Percentiles rank a stretch among this genome's conserved stretches.
Conservation (phyloP, 768 basidiomycete genomes). For the Auricularia sp. region DNA sequence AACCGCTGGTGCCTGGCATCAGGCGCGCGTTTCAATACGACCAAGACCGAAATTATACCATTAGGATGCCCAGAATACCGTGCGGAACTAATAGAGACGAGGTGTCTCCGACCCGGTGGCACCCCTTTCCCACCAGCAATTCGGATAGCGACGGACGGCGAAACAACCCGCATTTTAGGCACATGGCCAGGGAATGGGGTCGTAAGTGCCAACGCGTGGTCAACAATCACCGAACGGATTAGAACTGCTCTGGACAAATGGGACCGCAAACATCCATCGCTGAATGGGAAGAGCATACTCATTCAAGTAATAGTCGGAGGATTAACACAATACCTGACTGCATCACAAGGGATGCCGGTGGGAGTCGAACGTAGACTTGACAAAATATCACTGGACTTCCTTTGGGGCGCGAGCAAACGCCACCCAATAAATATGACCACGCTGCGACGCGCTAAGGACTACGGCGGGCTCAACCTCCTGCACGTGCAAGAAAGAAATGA, state of each 20-base stretch:
- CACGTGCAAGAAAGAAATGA: not conserved
- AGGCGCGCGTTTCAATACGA: constrained; percentile 30
- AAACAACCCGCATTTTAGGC: constrained; percentile 22
- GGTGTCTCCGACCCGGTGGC: not conserved
- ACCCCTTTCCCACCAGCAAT: constrained; percentile 12
- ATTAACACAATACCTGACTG: constrained; percentile 24
- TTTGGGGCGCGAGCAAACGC: constrained; percentile 15
- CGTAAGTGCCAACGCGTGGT: constrained; percentile 17
- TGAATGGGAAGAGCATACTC: constrained; percentile 18
- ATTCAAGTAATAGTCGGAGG: constrained; percentile 21
- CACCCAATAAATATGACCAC: not conserved
- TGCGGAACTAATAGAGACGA: no score
- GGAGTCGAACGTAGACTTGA: constrained; percentile 12
- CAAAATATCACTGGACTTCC: constrained; percentile 16
- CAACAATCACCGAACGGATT: constrained; percentile 19
- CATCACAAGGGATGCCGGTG: constrained; percentile 29
- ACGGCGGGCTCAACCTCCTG: not conserved
- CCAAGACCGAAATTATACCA: constrained; percentile 31
- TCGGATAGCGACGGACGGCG: constrained; percentile 20
- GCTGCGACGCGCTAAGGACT: not conserved
- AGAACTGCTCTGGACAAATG: constrained; percentile 13
- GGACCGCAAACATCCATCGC: constrained; percentile 19
- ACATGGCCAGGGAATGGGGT: constrained; percentile 22
- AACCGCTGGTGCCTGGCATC: constrained; percentile 31
- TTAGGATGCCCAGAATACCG: constrained; percentile 13